A percentile compares a stretch with the other conserved stretches of the same genome.
These are phyloP conservation scores for Eutypa lata DNA, from an alignment of 2,329 filamentous ascomycete genomes.

Conservation along the genomic window DNA sequence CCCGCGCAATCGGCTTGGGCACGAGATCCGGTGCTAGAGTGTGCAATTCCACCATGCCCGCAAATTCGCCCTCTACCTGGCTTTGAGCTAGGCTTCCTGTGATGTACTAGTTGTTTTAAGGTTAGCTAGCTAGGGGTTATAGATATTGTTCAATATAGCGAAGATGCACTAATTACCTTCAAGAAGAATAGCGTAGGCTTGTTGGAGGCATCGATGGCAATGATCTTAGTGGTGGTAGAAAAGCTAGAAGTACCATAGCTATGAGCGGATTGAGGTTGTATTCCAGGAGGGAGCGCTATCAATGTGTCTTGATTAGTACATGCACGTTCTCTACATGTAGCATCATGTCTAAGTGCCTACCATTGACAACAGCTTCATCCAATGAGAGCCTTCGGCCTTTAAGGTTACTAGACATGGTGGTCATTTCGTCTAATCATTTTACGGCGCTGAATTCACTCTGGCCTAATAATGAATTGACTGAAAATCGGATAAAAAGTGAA, in stretches of 20 bases:
- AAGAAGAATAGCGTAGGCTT: constrained; percentile 3
- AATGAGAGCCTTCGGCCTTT: constrained; percentile 3
- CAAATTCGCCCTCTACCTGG: constrained; percentile 11
- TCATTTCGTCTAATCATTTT: constrained; percentile 1
- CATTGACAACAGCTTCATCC: constrained; percentile 5
- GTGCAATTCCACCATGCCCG: constrained; percentile 10
- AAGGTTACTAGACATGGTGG: neutral
- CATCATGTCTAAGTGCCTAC: neutral
- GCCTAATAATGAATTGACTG: no score
- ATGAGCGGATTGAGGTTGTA: neutral
- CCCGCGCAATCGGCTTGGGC: constrained; percentile 8
- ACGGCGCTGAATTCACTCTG: no score
- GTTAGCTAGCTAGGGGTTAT: no score
- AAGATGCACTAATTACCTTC: constrained; percentile 1
- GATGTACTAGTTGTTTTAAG: constrained; percentile 5
- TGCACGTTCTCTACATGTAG: neutral
- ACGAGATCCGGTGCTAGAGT: constrained; percentile 7
- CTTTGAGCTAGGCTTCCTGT: constrained; percentile 7
- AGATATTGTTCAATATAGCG: no score
- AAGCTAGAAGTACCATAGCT: constrained; percentile 5
- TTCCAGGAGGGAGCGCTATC: constrained; percentile 6
- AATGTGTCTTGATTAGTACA: neutral
- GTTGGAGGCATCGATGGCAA: neutral
- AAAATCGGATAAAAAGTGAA: no score
- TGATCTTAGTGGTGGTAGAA: constrained; percentile 11